Percentiles rank a stretch among this genome's conserved stretches.
Evolutionary conservation across 768 basidiomycete species (phyloP).

Genomic region (Russula vinacea): DNA sequence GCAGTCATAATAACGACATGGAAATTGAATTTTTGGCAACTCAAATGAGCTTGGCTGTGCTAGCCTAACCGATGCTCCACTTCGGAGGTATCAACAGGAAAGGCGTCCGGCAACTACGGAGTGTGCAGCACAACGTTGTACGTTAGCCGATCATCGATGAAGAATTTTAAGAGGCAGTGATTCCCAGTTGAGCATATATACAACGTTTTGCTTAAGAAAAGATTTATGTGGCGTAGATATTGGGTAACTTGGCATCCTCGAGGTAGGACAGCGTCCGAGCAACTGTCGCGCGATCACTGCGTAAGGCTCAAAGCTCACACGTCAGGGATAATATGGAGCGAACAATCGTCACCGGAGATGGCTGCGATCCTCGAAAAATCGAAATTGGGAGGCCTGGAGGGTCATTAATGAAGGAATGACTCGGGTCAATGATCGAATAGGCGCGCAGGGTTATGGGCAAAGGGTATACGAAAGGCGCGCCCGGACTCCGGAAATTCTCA

Average conservation of each 20-base stretch:
- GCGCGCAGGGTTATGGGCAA: conserved; percentile 29
- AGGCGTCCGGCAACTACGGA: conserved; percentile 19
- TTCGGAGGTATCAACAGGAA: conserved; percentile 11
- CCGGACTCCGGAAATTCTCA: conserved; percentile 6
- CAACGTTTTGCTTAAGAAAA: conserved; percentile 10
- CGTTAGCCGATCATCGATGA: conserved; percentile 28
- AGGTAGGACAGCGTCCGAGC: conserved; percentile 13
- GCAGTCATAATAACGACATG: conserved; percentile 17
- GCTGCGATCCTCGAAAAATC: not conserved
- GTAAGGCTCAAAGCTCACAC: not conserved
- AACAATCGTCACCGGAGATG: not conserved
- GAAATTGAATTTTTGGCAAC: conserved; percentile 7
- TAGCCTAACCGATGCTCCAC: conserved; percentile 2
- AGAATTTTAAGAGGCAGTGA: conserved; percentile 6
- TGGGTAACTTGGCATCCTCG: conserved; percentile 11
- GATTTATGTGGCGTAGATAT: conserved; percentile 18
- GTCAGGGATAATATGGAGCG: not conserved
- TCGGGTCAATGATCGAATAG: conserved; percentile 10
- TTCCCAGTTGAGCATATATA: conserved; percentile 11
- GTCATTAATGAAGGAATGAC: not conserved
- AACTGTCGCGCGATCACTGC: not conserved
- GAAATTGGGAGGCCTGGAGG: not conserved
- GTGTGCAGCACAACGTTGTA: conserved; percentile 16
- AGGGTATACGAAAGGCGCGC: conserved; percentile 4
- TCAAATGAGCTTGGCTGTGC: conserved; percentile 8